Evolutionary conservation across 257 asterid genomes (phyloP).

Genomic region (Solanum bulbocastanum): DNA sequence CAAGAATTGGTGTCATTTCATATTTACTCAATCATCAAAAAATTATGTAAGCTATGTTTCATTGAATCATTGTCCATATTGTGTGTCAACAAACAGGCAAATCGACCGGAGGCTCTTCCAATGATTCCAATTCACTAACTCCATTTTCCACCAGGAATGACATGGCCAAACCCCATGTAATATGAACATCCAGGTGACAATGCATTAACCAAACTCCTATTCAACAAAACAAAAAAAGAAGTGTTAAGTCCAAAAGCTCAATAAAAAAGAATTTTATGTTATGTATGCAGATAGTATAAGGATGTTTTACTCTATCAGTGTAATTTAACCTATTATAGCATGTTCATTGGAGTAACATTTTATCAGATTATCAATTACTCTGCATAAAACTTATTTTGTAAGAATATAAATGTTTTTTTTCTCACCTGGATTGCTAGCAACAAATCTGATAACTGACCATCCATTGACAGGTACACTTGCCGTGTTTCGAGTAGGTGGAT

Average conservation of each 20-base stretch:
- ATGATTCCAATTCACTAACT: slow-evolving; percentile 34
- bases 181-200: slow-evolving; percentile 86
- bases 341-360: not conserved
- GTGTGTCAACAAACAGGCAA: slow-evolving; percentile 43
- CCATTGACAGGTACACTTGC: slow-evolving; percentile 78
- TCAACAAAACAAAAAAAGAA: not conserved
- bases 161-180: slow-evolving; percentile 76
- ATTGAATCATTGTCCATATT: not conserved
- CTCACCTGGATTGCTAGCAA: slow-evolving; percentile 89
- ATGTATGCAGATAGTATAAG: not conserved
- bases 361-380: not conserved
- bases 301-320: not conserved
- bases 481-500: slow-evolving; percentile 80
- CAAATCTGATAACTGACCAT: slow-evolving; percentile 84
- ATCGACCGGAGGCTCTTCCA: slow-evolving; percentile 59
- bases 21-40: not conserved
- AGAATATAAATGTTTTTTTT: not conserved
- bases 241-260: not conserved
- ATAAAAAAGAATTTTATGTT: not conserved
- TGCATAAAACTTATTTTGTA: not conserved
- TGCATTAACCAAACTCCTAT: slow-evolving; percentile 85
- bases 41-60: not conserved
- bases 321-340: not conserved
- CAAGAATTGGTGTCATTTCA: not conserved
- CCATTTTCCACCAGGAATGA: slow-evolving; percentile 76